A percentile compares a stretch with the other conserved stretches of the same genome.
Conservation (phyloP, 306 rosid species). For the Cyclanthera cordifolia region DNA sequence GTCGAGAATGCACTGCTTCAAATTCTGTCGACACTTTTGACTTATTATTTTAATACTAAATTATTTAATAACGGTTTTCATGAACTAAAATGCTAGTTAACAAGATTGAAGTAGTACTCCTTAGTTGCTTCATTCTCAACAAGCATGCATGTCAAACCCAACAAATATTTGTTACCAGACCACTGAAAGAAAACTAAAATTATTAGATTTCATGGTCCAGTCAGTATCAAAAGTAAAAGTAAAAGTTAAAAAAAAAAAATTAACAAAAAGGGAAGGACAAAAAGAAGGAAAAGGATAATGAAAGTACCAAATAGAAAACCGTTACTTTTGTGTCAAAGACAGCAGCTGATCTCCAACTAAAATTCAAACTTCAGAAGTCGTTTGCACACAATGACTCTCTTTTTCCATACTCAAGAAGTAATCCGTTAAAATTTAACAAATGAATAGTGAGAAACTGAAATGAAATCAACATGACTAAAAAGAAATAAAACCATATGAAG, state of each 20-base stretch:
- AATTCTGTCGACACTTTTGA: background rate
- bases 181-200: background rate
- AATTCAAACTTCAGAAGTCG: too few relatives aligned
- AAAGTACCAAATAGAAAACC: background rate
- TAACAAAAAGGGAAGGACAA: too few relatives aligned
- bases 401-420: too few relatives aligned
- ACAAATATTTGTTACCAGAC: background rate
- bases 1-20: background rate
- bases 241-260: too few relatives aligned
- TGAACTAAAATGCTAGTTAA: background rate
- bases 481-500: background rate
- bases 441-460: background rate
- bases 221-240: too few relatives aligned
- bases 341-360: too few relatives aligned
- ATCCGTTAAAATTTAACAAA: too few relatives aligned
- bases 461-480: background rate
- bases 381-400: too few relatives aligned
- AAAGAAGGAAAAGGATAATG: background rate
- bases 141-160: background rate
- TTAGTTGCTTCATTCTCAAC: background rate
- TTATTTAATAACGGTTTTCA: background rate
- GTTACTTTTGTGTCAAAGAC: too few relatives aligned
- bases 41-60: background rate
- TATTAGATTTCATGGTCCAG: background rate
- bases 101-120: background rate